Evolutionary conservation across 2,329 filamentous ascomycete genomes (phyloP), one percentile per base, ranked within the genome.

Genomic region (Arthrobotrys conoides): DNA sequence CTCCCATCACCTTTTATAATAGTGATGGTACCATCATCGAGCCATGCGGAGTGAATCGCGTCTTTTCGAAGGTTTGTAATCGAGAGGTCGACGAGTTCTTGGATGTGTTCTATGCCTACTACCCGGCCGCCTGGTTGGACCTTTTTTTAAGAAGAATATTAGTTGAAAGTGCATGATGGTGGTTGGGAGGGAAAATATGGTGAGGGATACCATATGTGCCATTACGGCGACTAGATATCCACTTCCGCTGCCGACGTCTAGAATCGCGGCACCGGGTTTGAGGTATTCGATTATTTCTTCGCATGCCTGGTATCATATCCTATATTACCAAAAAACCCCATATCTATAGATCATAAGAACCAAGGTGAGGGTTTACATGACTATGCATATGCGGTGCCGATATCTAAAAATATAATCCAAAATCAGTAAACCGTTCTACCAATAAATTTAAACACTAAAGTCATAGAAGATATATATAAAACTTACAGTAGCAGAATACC

Each of bases 201-300:
- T 61, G 20, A 20, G 80, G 44, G 24, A 82, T 0, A 91, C 91
- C 0, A 97, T 87, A 83, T 95, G 92, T 0, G 94, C 94, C 6
- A 98, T 85, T 0, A 97, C 90, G 82, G 96, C 93, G 4, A 94
- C 97, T 12, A 99, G 86, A 83, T 97, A 98, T 0, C 92, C 92
- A 1, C 89, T 91, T 0, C 92, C 92, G 57, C 89, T 91, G 1
- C 92, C 92, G 76, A 95, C 88, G 82, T 95, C 92, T 1, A 95
- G 87, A 0, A 93, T 87, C 81, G 91, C 80, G 10, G 73, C 76
- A 0, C 82, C 81, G 33, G 81, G 81, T 27, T 81, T 79, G 9
- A 82, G 36, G 12, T 75, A 77, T 85, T 1, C 87, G 85, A 1
- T 82, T 79, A 44, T 82, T 67, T 51, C 80, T 76, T 78, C 81